These are phyloP conservation scores for Candida rishiriensis DNA, from an alignment of 805 yeast genomes.

Conservation along the genomic window DNA sequence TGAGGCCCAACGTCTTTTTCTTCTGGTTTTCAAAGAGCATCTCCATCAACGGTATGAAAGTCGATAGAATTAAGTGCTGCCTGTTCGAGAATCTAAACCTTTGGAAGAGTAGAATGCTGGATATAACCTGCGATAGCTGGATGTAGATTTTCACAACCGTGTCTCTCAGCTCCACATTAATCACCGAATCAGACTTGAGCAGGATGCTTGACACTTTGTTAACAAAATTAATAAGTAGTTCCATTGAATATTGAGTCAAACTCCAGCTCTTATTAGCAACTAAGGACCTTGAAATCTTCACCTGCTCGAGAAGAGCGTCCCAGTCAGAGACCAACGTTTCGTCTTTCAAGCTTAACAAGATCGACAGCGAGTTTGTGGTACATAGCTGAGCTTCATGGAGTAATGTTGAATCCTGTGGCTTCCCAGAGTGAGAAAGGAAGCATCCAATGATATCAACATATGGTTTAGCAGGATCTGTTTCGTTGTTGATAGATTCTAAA, in stretches of 20 bases:
- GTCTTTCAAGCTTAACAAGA: constrained; percentile 12
- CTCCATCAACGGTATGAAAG: constrained; percentile 48
- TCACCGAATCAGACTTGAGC: neutral
- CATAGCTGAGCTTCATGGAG: constrained; percentile 1
- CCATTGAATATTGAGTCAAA: constrained; percentile 63
- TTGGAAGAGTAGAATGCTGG: constrained; percentile 62
- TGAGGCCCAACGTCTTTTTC: neutral
- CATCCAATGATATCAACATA: neutral
- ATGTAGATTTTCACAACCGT: neutral
- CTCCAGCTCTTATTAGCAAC: constrained; percentile 51
- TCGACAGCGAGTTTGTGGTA: constrained; percentile 29
- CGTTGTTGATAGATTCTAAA: neutral
- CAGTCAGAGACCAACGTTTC: neutral
- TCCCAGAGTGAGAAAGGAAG: too few species aligned
- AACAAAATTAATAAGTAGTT: constrained; percentile 34
- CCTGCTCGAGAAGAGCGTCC: constrained; percentile 9
- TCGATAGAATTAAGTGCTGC: constrained; percentile 57
- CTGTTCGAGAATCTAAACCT: constrained; percentile 67
- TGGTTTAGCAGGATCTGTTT: neutral
- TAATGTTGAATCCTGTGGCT: constrained; percentile 9
- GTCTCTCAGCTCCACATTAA: neutral
- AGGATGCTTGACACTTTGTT: constrained; percentile 8
- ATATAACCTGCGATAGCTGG: constrained; percentile 34
- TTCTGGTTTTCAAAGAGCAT: constrained; percentile 32
- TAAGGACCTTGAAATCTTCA: constrained; percentile 34